Percentiles rank a stretch among this genome's conserved stretches.
phyloP scores from a whole-genome alignment of 2,329 filamentous ascomycete genomes.

The Neofusicoccum ribis region DNA sequence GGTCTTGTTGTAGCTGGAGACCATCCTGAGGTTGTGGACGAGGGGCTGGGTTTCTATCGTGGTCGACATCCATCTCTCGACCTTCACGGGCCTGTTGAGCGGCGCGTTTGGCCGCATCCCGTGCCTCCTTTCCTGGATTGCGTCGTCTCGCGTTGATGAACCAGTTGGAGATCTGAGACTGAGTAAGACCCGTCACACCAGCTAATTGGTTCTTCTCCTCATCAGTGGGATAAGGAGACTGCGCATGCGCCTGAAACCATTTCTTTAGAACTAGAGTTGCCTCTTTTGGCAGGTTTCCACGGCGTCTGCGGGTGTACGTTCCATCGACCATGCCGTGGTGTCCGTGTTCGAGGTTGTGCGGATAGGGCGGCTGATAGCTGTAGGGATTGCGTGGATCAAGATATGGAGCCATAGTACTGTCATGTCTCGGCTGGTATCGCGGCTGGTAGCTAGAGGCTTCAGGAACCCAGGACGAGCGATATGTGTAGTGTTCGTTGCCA shows the following conservation, averaged over 20 bases:
- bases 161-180: constrained; percentile 68
- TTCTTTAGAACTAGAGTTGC: constrained; percentile 77
- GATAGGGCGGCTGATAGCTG: background rate
- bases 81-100: background rate
- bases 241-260: constrained; percentile 77
- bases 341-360: background rate
- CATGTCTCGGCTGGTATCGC: background rate
- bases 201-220: constrained; percentile 72
- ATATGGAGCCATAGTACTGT: background rate
- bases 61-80: too few species aligned
- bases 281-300: constrained; percentile 88
- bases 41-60: too few species aligned
- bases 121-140: constrained; percentile 28
- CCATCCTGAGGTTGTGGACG: too few species aligned
- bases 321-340: background rate
- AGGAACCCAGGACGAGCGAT: background rate
- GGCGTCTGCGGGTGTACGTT: background rate
- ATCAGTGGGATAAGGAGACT: constrained; percentile 80
- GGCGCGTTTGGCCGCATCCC: background rate
- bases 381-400: background rate
- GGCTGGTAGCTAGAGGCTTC: background rate
- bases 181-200: constrained; percentile 16
- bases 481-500: background rate
- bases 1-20: background rate
- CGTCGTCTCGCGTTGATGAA: constrained; percentile 76